Evolutionary conservation across 352 stramenopile genomes (phyloP).

Genomic region (Phytophthora uliginosa): DNA sequence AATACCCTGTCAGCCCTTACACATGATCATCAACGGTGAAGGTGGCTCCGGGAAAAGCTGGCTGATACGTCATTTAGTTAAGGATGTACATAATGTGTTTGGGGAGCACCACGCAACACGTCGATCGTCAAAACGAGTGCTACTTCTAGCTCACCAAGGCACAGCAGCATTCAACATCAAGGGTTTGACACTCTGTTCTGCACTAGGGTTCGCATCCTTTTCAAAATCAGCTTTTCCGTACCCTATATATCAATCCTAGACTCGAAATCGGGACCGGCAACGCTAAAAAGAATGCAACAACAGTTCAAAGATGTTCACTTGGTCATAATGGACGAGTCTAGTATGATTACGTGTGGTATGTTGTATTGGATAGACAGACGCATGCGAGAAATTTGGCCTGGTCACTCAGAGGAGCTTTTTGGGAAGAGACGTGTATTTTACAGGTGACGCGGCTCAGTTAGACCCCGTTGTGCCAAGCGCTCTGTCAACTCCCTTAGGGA

Average conservation of each 20-base stretch:
- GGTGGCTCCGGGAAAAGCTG: too few species aligned
- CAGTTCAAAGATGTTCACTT: background rate
- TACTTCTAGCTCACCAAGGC: constrained; percentile 4
- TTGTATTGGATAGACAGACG: too few species aligned
- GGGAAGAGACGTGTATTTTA: background rate
- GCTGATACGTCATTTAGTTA: background rate
- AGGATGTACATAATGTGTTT: background rate
- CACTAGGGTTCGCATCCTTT: background rate
- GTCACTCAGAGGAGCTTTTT: background rate
- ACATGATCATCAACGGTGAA: background rate
- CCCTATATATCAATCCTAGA: background rate
- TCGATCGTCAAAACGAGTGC: background rate
- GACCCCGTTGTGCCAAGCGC: background rate
- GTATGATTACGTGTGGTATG: too few species aligned
- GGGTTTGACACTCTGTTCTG: background rate
- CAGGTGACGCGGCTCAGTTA: background rate
- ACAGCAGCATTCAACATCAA: constrained; percentile 12
- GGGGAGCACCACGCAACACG: background rate
- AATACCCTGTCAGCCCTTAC: background rate
- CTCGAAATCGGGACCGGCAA: background rate
- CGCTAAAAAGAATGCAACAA: background rate
- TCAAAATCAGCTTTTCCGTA: background rate
- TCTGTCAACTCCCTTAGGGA: background rate
- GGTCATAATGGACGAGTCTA: too few species aligned
- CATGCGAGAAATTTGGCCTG: background rate